Conservation (phyloP, 2,329 filamentous ascomycete species). For the Fusarium cicatricum region DNA sequence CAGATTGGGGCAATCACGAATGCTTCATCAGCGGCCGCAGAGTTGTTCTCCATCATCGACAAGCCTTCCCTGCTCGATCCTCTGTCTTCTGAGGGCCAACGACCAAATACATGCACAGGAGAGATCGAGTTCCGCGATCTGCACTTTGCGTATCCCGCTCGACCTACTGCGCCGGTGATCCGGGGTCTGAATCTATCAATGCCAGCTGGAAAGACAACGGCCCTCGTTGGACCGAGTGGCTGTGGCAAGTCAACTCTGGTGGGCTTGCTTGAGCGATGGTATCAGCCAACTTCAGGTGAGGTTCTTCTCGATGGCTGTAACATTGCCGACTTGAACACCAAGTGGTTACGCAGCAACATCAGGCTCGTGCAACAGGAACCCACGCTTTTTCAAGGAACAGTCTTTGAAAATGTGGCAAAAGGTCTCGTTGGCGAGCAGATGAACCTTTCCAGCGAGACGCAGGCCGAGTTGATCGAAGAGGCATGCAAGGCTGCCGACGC, state of each 20-base stretch:
- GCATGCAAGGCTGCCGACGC: constrained; percentile 57
- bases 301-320: constrained; percentile 42
- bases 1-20: not conserved
- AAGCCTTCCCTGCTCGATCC: too few species aligned
- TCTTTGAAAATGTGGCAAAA: constrained; percentile 60
- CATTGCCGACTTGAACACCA: constrained; percentile 40
- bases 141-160: constrained; percentile 70
- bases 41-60: constrained; percentile 43
- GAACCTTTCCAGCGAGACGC: not conserved
- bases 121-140: constrained; percentile 51
- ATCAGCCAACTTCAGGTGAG: constrained; percentile 45
- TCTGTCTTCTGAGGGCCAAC: too few species aligned
- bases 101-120: too few species aligned
- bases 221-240: constrained; percentile 73
- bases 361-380: constrained; percentile 49
- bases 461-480: constrained; percentile 46
- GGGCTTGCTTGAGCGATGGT: constrained; percentile 72
- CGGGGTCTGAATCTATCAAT: constrained; percentile 62
- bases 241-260: constrained; percentile 76
- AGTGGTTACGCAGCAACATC: constrained; percentile 44
- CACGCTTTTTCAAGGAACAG: constrained; percentile 49
- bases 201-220: constrained; percentile 67
- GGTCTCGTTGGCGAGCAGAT: constrained; percentile 54
- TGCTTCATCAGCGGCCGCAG: not conserved
- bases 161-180: constrained; percentile 65